Base-by-base conservation (phyloP, 768 basidiomycete genomes). In the Daedaleopsis nitida region DNA sequence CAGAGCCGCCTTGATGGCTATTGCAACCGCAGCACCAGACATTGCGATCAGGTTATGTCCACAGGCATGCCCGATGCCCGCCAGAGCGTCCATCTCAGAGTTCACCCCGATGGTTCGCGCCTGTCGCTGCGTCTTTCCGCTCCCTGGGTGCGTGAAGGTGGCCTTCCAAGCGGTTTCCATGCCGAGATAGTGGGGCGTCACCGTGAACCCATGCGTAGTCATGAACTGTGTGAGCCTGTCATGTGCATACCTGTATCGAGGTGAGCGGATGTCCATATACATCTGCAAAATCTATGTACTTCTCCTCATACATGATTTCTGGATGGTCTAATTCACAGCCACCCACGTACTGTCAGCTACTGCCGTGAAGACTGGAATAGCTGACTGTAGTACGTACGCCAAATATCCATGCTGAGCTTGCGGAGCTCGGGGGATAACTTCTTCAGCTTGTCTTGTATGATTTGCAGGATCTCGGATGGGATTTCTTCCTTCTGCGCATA, bases 11-110 rank as follows among this genome's bases (percentile, higher is more conserved):
- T 42, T 42, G 17, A 42, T 42, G 11, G 39, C 39, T 42, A 93
- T 73, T 44, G 91, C 91, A 50, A 86, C 77, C 38, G 86, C 91
- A 38, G 90, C 84, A 47, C 90, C 91, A 64, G 84, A 83, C 65
- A 86, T 81, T 51, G 91, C 91, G 64, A 92, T 92, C 63, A 93
- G 78, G 72, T 92, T 92, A 72, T 93, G 91, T 1, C 91, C 91
- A 69, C 91, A 92, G 0, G 85, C 89, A 70, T 85, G 83, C 9
- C 83, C 82, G 51, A 83, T 76, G 44, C 77, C 70, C 19, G 81
- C 81, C 23, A 83, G 72, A 9, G 83, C 81, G 44, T 82, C 76
- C 88, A 89, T 90, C 74, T 92, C 91, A n/a, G 89, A 85, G 72
- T 93, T 92, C 63, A 92, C 74, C 5, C 91, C 91, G 47, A 93